phyloP scores from a whole-genome alignment of 2,329 filamentous ascomycete genomes.

The Hymenoscyphus salicellus region DNA sequence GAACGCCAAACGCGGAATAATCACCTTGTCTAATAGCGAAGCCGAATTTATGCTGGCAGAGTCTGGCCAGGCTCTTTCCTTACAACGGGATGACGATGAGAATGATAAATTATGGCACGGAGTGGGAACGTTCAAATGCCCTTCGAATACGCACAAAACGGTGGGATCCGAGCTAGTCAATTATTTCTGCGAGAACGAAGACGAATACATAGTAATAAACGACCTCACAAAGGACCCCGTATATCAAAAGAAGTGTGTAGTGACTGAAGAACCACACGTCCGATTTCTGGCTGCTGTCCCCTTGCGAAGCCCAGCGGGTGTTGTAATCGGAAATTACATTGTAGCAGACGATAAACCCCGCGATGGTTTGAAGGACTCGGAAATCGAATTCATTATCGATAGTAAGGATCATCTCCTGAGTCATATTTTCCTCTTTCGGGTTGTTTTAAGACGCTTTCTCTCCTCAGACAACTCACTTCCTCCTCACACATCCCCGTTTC shows the following conservation, averaged over 20 bases:
- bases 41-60: slow-evolving; percentile 32
- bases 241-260: slow-evolving; percentile 39
- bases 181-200: slow-evolving; percentile 21
- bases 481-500: too few relatives aligned
- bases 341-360: slow-evolving; percentile 58
- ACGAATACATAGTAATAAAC: slow-evolving; percentile 34
- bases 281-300: slow-evolving; percentile 59
- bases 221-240: slow-evolving; percentile 41
- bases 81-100: slow-evolving; percentile 31
- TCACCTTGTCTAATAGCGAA: slow-evolving; percentile 36
- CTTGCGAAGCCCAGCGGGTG: slow-evolving; percentile 52
- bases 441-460: too few relatives aligned
- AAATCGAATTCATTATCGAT: slow-evolving; percentile 54
- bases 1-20: slow-evolving; percentile 45
- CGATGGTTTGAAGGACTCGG: slow-evolving; percentile 46
- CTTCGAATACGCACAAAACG: slow-evolving; percentile 9
- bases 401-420: too few relatives aligned
- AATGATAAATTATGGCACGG: slow-evolving; percentile 34
- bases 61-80: slow-evolving; percentile 25
- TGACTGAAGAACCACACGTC: slow-evolving; percentile 36
- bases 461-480: too few relatives aligned
- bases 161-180: slow-evolving; percentile 22
- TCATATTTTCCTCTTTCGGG: too few relatives aligned
- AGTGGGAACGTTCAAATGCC: slow-evolving; percentile 20
- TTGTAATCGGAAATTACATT: slow-evolving; percentile 58